Evolutionary conservation across 192 early-diverging fungal genomes (phyloP), one percentile per base, ranked within the genome.

Genomic region (Allomyces macrogynus): DNA sequence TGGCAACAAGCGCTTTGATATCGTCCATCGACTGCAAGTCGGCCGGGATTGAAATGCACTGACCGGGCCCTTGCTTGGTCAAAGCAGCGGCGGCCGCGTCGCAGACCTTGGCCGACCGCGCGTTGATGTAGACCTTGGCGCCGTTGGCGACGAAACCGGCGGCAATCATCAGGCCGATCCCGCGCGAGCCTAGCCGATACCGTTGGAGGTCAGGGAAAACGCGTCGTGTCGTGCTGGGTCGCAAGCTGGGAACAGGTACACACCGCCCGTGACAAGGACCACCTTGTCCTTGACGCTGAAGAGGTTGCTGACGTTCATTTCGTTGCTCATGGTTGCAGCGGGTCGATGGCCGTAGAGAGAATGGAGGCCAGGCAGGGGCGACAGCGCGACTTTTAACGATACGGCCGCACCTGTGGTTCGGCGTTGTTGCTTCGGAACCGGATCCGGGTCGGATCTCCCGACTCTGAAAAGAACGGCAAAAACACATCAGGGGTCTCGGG

Each of bases 111-210:
- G 70, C 64, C 22, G 8, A 32, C 26, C 20, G 20, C 27, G n/a
- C 23, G 61, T 62, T 32, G 1, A 62, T 16, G 61, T 9, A 16
- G 24, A 96, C 93, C 71, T 78, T 86, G 65, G 88, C 90, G 16
- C 92, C 92, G 79, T 88, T 89, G 66, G 79, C 82, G 27, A 93
- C 83, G 61, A 90, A 86, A 23, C 86, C 87, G 43, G 67, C 74
- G 40, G 80, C 77, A 62, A 82, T 80, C 75, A 78, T 77, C 43
- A 74, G 64, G 11, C 78, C 80, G 65, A 82, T 82, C 12, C 23
- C 14, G 40, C 9, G 40, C 18, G 24, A 27, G 18, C n/a, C 43
- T 67, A 27, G 26, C 26, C 26, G 26, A 3, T 5, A n/a, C 68
- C 23, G 73, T 68, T 65, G 23, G 18, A 63, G 10, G 63, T 63